These are phyloP conservation scores for Aspergillus clavatus DNA, from an alignment of 2,329 filamentous ascomycete species.

Conservation along the genomic window DNA sequence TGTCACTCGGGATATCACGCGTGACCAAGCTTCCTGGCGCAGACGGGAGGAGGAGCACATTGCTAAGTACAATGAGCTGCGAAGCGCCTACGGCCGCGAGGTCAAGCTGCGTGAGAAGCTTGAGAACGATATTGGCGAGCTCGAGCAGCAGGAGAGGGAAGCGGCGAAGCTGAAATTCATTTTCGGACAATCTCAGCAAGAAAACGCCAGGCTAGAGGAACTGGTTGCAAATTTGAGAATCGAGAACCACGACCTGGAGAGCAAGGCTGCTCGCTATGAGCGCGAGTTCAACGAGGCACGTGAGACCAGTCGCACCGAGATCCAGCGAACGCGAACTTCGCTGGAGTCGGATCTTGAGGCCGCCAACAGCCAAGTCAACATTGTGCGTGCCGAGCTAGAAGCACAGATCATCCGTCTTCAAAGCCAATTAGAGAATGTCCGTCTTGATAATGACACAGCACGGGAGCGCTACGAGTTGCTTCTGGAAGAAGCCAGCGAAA, in stretches of 20 bases:
- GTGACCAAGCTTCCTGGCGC: conserved; percentile 74
- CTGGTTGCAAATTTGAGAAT: conserved; percentile 45
- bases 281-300: conserved; percentile 80
- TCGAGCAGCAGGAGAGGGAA: conserved; percentile 68
- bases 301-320: conserved; percentile 72
- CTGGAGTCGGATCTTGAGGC: conserved; percentile 78
- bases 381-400: conserved; percentile 75
- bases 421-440: conserved; percentile 69
- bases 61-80: conserved; percentile 51
- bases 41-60: conserved; percentile 60
- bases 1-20: conserved; percentile 71
- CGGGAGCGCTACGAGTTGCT: conserved; percentile 79
- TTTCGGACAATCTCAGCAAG: conserved; percentile 59
- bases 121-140: conserved; percentile 54
- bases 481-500: conserved; percentile 71
- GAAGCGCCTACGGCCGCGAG: conserved; percentile 62
- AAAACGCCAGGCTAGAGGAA: conserved; percentile 61
- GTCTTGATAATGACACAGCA: conserved; percentile 72
- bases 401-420: conserved; percentile 69
- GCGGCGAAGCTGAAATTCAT: conserved; percentile 74
- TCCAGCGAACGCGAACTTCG: conserved; percentile 71
- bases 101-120: conserved; percentile 58
- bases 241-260: conserved; percentile 65
- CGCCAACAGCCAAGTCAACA: conserved; percentile 80
- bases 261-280: conserved; percentile 64